These are phyloP conservation scores for Yamadazyma akitaensis DNA, from an alignment of 805 yeast species.

Conservation along the genomic window DNA sequence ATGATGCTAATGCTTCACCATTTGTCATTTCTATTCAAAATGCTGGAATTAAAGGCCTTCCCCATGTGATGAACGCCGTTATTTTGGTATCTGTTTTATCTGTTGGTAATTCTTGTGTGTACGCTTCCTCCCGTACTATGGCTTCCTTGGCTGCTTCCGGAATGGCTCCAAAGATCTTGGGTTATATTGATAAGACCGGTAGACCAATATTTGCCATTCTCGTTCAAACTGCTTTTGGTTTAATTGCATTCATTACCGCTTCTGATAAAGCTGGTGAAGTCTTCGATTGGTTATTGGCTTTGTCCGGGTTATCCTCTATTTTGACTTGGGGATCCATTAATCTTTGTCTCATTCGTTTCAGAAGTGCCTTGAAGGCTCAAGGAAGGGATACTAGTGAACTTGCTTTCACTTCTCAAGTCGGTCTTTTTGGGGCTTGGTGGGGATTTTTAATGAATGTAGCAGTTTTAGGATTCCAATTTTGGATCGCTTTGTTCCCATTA, in stretches of 20 bases:
- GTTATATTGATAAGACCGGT: slow-evolving; percentile 48
- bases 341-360: slow-evolving; percentile 42
- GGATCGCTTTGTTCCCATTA: slow-evolving; percentile 75
- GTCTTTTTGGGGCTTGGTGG: slow-evolving; percentile 62
- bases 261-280: slow-evolving; percentile 35
- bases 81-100: slow-evolving; percentile 39
- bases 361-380: slow-evolving; percentile 61
- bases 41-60: slow-evolving; percentile 36
- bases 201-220: slow-evolving; percentile 47
- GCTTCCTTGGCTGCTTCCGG: slow-evolving; percentile 46
- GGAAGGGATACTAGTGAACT: slow-evolving; percentile 70
- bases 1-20: slow-evolving; percentile 68
- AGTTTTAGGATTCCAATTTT: slow-evolving; percentile 73
- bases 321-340: slow-evolving; percentile 52
- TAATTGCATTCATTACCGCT: slow-evolving; percentile 45
- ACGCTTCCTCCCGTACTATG: slow-evolving; percentile 40
- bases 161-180: slow-evolving; percentile 42
- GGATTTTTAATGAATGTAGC: slow-evolving; percentile 57
- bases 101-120: slow-evolving; percentile 43
- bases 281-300: slow-evolving; percentile 48
- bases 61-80: slow-evolving; percentile 39
- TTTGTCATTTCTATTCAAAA: slow-evolving; percentile 61
- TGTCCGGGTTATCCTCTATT: slow-evolving; percentile 46
- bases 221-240: slow-evolving; percentile 39
- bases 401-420: slow-evolving; percentile 63